Percentiles rank a stretch among this genome's conserved stretches.
Conservation (phyloP, 2,329 filamentous ascomycete species). For the Sclerotinia subarctica region DNA sequence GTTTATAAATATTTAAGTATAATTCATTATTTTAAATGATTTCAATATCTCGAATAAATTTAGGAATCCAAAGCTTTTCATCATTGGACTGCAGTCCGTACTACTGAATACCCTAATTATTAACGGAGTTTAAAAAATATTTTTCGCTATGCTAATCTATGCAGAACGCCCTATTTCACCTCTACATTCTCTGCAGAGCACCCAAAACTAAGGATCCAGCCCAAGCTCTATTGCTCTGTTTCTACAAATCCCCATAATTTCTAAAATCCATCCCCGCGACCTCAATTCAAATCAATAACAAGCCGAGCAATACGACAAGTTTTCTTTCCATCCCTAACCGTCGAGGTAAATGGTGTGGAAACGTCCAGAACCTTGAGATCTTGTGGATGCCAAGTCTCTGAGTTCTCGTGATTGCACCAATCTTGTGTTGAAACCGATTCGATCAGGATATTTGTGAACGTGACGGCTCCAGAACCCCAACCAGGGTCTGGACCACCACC, state of each 20-base stretch:
- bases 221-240: not conserved
- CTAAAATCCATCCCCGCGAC: too few relatives aligned
- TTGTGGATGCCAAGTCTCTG: not conserved
- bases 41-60: too few relatives aligned
- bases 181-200: not conserved
- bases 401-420: slow-evolving; percentile 16
- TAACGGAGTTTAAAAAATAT: not conserved
- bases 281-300: not conserved
- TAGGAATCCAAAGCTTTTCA: too few relatives aligned
- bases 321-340: not conserved
- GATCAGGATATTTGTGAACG: slow-evolving; percentile 17
- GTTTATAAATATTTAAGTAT: too few relatives aligned
- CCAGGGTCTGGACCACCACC: not conserved
- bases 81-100: too few relatives aligned
- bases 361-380: not conserved
- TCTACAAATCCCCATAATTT: too few relatives aligned
- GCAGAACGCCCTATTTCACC: not conserved
- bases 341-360: not conserved
- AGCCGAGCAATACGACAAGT: slow-evolving; percentile 6
- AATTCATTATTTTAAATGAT: too few relatives aligned
- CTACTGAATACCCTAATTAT: too few relatives aligned
- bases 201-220: not conserved
- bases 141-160: not conserved
- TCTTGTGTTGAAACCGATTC: not conserved
- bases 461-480: slow-evolving; percentile 14